These are phyloP conservation scores for Boletus pseudo-olivaceus DNA, from an alignment of 768 basidiomycete species.

Conservation along the genomic window DNA sequence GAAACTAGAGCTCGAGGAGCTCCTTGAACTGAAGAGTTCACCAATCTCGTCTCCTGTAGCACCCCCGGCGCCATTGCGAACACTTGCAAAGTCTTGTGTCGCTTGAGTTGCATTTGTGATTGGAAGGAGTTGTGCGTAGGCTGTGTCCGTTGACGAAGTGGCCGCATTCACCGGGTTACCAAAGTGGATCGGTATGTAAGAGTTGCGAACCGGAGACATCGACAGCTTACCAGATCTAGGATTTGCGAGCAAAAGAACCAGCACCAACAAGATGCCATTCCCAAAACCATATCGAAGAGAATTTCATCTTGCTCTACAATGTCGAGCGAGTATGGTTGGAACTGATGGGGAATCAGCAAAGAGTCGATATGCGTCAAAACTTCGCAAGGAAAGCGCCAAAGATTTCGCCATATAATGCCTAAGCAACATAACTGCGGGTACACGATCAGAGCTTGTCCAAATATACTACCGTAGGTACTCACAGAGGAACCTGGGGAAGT, in stretches of 20 bases:
- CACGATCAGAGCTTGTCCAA: constrained; percentile 12
- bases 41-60: constrained; percentile 28
- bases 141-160: constrained; percentile 35
- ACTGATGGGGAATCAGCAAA: constrained; percentile 37
- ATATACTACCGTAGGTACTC: constrained; percentile 11
- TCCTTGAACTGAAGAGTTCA: constrained; percentile 36
- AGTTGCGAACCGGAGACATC: constrained; percentile 52
- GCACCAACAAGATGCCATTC: constrained; percentile 66
- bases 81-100: constrained; percentile 10
- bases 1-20: constrained; percentile 32
- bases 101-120: constrained; percentile 48
- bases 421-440: constrained; percentile 43
- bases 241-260: not conserved
- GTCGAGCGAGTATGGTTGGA: constrained; percentile 62
- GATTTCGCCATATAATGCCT: constrained; percentile 58
- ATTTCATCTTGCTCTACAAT: constrained; percentile 23
- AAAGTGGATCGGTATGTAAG: constrained; percentile 60
- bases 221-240: not conserved
- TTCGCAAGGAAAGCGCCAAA: constrained; percentile 49
- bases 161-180: constrained; percentile 55
- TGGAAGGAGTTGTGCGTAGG: constrained; percentile 63
- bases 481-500: constrained; percentile 59
- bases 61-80: constrained; percentile 5
- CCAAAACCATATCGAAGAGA: constrained; percentile 61
- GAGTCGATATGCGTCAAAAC: constrained; percentile 10